These are phyloP conservation scores for Daedaleopsis sinensis DNA, from an alignment of 768 basidiomycete genomes.

Conservation along the genomic window DNA sequence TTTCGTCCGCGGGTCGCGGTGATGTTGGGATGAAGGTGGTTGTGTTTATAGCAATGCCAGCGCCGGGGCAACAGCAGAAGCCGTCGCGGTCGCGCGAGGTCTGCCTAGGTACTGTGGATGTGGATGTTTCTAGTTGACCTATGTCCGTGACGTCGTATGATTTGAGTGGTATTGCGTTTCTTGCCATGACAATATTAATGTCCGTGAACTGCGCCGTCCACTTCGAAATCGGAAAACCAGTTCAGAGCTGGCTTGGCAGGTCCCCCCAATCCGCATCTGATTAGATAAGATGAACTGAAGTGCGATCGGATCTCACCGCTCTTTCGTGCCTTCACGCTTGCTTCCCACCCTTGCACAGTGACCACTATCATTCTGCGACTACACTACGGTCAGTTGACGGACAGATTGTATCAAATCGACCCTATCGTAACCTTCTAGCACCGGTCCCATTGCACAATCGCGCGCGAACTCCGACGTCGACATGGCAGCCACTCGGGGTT, in stretches of 20 bases:
- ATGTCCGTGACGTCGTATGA: neutral
- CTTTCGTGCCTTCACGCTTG: neutral
- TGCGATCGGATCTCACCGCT: too few species aligned
- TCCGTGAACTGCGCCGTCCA: too few species aligned
- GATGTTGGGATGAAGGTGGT: neutral
- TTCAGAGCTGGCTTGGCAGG: too few species aligned
- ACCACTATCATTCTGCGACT: neutral
- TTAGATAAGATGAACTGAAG: neutral
- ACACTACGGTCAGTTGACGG: slow-evolving; percentile 4
- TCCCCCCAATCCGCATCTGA: too few species aligned
- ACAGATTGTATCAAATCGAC: neutral
- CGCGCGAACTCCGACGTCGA: slow-evolving; percentile 2
- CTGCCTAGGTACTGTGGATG: neutral
- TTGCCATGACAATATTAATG: neutral
- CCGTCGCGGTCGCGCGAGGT: neutral
- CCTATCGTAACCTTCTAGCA: neutral
- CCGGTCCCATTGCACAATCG: neutral
- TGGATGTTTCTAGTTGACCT: neutral
- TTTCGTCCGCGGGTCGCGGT: neutral
- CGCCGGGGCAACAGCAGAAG: neutral
- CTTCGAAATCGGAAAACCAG: too few species aligned
- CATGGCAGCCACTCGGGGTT: slow-evolving; percentile 13
- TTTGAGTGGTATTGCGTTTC: neutral
- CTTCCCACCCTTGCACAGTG: neutral
- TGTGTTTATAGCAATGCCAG: slow-evolving; percentile 5